These are phyloP conservation scores for Pyrenopolyporus hunteri DNA, from an alignment of 495 filamentous ascomycete species.

Conservation along the genomic window DNA sequence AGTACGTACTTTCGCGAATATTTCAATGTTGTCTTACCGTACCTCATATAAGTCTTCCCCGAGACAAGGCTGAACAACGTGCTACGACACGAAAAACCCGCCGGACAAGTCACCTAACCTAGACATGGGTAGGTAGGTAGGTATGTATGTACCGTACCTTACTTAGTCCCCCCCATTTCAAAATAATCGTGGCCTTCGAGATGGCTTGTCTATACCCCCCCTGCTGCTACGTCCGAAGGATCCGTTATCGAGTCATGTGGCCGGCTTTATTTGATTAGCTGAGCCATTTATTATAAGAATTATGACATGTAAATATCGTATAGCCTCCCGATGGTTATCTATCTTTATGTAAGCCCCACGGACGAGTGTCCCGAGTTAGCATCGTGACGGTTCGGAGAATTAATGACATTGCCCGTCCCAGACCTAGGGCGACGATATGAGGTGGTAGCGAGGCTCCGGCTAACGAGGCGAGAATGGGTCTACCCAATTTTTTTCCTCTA, in stretches of 20 bases:
- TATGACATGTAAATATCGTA: constrained; percentile 1
- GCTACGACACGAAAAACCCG: not conserved
- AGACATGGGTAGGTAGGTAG: not conserved
- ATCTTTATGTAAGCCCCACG: constrained; percentile 12
- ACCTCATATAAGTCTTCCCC: not conserved
- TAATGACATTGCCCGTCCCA: constrained; percentile 16
- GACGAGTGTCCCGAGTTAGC: constrained; percentile 1
- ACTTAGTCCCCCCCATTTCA: not conserved
- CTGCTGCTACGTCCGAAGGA: constrained; percentile 19
- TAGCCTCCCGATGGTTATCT: not conserved
- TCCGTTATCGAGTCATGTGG: constrained; percentile 33
- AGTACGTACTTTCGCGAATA: not conserved
- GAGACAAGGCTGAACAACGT: constrained; percentile 2
- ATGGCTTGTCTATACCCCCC: not conserved
- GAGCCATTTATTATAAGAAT: constrained; percentile 5
- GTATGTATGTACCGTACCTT: not conserved
- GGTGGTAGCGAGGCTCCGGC: constrained; percentile 8
- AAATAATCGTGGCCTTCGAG: too few relatives aligned
- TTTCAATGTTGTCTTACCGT: not conserved
- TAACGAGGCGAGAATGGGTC: not conserved
- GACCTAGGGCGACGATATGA: constrained; percentile 1
- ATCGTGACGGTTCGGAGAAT: constrained; percentile 29
- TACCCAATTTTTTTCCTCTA: not conserved
- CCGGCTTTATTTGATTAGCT: constrained; percentile 9
- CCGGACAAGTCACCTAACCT: not conserved